phyloP scores from a whole-genome alignment of 2,329 filamentous ascomycete species.

The Fonsecaea erecta region DNA sequence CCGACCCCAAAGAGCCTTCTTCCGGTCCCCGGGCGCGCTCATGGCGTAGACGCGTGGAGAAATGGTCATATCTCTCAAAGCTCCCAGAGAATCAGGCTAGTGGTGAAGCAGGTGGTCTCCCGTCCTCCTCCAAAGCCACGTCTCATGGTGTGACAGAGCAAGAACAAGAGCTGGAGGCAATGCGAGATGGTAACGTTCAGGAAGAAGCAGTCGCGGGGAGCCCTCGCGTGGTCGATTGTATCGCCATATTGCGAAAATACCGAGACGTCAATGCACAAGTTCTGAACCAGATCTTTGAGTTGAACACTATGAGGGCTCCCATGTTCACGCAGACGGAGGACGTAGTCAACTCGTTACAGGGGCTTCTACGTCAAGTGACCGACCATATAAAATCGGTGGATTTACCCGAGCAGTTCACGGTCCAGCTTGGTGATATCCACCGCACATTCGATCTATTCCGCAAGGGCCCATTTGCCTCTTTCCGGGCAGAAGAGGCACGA shows the following conservation, averaged over 20 bases:
- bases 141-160: not conserved
- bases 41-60: not conserved
- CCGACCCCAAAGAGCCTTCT: not conserved
- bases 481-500: slow-evolving; percentile 1
- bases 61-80: not conserved
- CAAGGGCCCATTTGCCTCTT: slow-evolving; percentile 7
- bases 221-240: not conserved
- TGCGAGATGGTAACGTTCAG: not conserved
- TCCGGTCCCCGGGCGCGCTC: not conserved
- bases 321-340: slow-evolving; percentile 4
- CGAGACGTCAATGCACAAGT: slow-evolving; percentile 1
- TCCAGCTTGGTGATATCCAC: not conserved
- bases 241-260: slow-evolving; percentile 6
- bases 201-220: not conserved
- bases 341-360: slow-evolving; percentile 2
- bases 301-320: slow-evolving; percentile 10
- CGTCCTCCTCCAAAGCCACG: not conserved
- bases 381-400: not conserved
- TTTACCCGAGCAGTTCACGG: not conserved
- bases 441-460: slow-evolving; percentile 3
- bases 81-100: not conserved
- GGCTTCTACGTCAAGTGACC: slow-evolving; percentile 4
- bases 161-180: not conserved
- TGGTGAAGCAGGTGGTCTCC: too few relatives aligned
- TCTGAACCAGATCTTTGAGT: slow-evolving; percentile 5